These are phyloP conservation scores for Ettlia oleoabundans DNA, from an alignment of 139 green algal species.

Conservation along the genomic window DNA sequence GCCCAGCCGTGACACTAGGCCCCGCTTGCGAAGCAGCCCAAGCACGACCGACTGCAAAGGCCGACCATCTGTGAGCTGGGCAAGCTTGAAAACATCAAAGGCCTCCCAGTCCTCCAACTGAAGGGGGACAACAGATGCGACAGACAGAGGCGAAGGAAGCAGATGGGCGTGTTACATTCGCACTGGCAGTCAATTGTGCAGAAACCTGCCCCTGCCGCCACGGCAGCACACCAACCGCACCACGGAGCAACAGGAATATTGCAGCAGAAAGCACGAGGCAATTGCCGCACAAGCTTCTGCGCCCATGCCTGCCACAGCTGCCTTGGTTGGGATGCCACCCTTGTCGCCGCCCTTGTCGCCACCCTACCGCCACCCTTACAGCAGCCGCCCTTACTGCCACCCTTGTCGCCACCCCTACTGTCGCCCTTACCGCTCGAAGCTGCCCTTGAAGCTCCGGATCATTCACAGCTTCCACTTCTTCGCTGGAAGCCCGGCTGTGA, in stretches of 20 bases:
- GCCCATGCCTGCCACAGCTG: too few species aligned
- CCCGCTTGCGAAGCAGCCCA: constrained; percentile 43
- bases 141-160: too few species aligned
- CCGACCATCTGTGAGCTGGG: constrained; percentile 31
- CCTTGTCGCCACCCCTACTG: too few species aligned
- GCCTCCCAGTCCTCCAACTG: constrained; percentile 63
- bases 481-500: constrained; percentile 1
- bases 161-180: background rate
- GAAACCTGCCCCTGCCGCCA: too few species aligned
- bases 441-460: constrained; percentile 4
- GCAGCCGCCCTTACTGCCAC: too few species aligned
- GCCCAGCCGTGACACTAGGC: constrained; percentile 50
- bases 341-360: too few species aligned
- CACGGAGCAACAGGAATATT: too few species aligned
- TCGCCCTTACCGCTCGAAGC: constrained; percentile 8
- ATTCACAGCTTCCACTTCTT: background rate
- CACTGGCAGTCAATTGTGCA: too few species aligned
- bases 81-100: constrained; percentile 71
- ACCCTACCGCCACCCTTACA: too few species aligned
- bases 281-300: background rate
- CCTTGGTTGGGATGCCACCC: too few species aligned
- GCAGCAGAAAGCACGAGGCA: too few species aligned
- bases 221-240: too few species aligned
- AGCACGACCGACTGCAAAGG: constrained; percentile 53
- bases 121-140: background rate